A percentile compares a stretch with the other conserved stretches of the same genome.
Evolutionary conservation across 108 stramenopile species (phyloP).

Genomic region (Nannochloropsis salina): DNA sequence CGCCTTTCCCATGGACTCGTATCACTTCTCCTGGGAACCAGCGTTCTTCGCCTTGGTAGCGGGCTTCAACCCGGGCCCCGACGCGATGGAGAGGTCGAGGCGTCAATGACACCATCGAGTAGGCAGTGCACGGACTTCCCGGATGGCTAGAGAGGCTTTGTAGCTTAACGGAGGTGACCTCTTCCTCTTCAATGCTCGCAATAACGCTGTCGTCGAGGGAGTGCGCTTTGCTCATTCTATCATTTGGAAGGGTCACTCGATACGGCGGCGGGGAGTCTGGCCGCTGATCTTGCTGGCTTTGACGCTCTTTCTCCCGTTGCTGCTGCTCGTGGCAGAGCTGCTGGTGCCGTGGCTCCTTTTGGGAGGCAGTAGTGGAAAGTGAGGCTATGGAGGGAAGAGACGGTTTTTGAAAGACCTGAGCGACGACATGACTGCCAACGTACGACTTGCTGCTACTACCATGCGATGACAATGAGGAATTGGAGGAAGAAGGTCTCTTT

Average conservation of each 20-base stretch:
- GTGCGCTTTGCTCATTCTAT: too few relatives aligned
- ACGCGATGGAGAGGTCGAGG: background rate
- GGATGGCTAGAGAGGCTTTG: background rate
- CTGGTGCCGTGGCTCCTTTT: background rate
- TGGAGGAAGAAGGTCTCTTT: background rate
- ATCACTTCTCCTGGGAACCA: background rate
- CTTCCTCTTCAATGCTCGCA: background rate
- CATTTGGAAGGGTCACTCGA: too few relatives aligned
- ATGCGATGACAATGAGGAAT: background rate
- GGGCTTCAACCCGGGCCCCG: background rate
- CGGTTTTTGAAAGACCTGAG: background rate
- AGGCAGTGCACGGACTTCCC: too few relatives aligned
- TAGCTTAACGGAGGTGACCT: background rate
- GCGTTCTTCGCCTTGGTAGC: background rate
- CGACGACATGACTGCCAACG: background rate
- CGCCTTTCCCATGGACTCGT: background rate
- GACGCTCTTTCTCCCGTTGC: background rate
- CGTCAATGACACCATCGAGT: too few relatives aligned
- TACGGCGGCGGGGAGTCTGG: too few relatives aligned
- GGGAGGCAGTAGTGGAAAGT: background rate
- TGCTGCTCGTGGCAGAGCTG: background rate
- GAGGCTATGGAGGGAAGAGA: background rate
- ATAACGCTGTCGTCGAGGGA: background rate
- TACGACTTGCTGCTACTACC: background rate
- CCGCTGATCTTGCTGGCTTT: too few relatives aligned